Evolutionary conservation across 345 rosid genomes (phyloP).

Genomic region (Trapa bicornis): DNA sequence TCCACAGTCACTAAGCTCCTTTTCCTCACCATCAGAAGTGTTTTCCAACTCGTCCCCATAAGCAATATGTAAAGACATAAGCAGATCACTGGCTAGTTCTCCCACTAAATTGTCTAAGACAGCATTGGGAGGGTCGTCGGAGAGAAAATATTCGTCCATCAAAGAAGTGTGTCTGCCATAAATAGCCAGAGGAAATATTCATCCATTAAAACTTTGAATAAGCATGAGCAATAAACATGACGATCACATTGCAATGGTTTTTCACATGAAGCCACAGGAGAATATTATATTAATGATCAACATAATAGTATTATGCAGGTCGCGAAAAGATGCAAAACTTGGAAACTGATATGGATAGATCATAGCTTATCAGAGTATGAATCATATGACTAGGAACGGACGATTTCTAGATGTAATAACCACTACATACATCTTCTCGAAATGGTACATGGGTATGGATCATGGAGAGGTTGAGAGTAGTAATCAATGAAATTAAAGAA

Average conservation of each 20-base stretch:
- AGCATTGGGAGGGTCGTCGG: neutral
- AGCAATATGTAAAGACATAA: conserved; percentile 13
- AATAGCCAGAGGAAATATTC: neutral
- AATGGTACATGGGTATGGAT: neutral
- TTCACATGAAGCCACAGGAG: too few species aligned
- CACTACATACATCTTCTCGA: neutral
- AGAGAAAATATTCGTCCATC: conserved; percentile 27
- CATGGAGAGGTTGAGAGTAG: neutral
- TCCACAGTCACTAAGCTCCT: conserved; percentile 17
- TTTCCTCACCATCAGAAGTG: conserved; percentile 26
- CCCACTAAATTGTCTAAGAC: conserved; percentile 17
- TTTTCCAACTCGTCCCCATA: conserved; percentile 14
- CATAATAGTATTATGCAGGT: neutral
- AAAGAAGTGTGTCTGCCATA: conserved; percentile 7
- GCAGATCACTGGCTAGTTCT: conserved; percentile 20
- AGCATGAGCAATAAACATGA: neutral
- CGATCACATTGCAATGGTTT: neutral
- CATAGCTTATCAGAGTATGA: neutral
- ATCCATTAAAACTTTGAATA: neutral
- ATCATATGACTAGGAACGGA: too few species aligned
- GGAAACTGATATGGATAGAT: too few species aligned
- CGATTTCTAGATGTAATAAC: neutral
- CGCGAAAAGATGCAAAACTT: neutral
- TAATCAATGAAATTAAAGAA: neutral
- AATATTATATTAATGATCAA: neutral